Evolutionary conservation across 176 grass and related monocot species (phyloP).

Genomic region (Musa itinerans): DNA sequence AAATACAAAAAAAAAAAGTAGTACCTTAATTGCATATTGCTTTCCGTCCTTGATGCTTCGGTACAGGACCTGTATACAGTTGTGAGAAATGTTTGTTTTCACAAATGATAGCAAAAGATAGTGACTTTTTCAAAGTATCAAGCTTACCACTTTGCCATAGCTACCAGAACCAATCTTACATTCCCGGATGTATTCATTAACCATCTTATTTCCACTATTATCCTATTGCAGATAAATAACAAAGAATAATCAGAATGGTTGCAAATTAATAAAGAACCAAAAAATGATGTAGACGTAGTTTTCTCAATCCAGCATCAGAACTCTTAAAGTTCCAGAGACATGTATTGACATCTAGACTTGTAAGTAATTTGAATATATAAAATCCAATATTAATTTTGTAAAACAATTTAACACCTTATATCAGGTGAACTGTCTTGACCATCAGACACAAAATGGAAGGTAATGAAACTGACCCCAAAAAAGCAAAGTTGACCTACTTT

Average conservation of each 20-base stretch:
- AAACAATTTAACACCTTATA: neutral
- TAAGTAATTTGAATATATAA: neutral
- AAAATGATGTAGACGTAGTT: neutral
- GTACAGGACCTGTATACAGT: conserved; percentile 50
- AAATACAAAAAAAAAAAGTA: neutral
- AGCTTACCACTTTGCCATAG: conserved; percentile 91
- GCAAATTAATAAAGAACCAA: neutral
- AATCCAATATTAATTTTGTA: neutral
- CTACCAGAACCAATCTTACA: conserved; percentile 75
- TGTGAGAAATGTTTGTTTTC: conserved; percentile 7
- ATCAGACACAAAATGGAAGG: neutral
- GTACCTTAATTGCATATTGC: conserved; percentile 78
- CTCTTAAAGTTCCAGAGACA: neutral
- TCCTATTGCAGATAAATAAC: conserved; percentile 41
- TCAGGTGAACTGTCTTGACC: neutral
- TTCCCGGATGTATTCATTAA: conserved; percentile 76
- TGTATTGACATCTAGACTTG: neutral
- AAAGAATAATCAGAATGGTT: conserved; percentile 5
- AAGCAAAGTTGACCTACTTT: neutral
- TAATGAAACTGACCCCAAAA: neutral
- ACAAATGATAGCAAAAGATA: conserved; percentile 9
- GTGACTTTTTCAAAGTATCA: neutral
- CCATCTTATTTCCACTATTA: conserved; percentile 64
- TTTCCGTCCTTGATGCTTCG: conserved; percentile 58
- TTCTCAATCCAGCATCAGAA: neutral